Evolutionary conservation across 371 early-diverging fungal genomes (phyloP).

Genomic region (Mortierella sp.): DNA sequence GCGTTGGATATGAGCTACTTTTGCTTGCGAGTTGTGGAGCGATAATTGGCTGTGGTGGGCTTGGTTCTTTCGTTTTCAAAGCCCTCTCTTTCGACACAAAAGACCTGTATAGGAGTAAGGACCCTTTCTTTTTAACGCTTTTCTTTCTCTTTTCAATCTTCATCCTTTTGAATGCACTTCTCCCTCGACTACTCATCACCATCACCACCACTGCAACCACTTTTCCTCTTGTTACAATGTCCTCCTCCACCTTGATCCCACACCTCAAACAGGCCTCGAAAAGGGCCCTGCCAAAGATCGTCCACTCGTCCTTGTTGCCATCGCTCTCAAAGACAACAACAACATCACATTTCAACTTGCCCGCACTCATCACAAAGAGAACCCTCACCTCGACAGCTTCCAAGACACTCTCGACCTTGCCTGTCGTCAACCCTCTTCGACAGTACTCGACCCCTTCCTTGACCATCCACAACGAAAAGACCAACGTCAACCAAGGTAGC

Average conservation of each 20-base stretch:
- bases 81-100: background rate
- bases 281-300: background rate
- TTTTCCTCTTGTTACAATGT: slow-evolving; percentile 15
- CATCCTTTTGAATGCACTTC: slow-evolving; percentile 17
- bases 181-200: background rate
- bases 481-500: slow-evolving; percentile 52
- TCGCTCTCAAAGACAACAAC: background rate
- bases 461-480: slow-evolving; percentile 39
- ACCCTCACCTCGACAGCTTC: background rate
- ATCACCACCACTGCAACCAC: slow-evolving; percentile 1
- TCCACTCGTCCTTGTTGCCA: background rate
- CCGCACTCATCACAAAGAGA: background rate
- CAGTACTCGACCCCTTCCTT: slow-evolving; percentile 38
- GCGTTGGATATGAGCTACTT: background rate
- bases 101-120: no score
- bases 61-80: background rate
- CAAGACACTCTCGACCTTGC: background rate
- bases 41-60: background rate
- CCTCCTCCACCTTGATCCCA: slow-evolving; percentile 27
- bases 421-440: slow-evolving; percentile 17
- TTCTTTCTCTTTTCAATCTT: background rate
- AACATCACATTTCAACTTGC: background rate
- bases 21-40: background rate
- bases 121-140: no score
- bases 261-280: slow-evolving; percentile 27